Evolutionary conservation across 208 protist genomes (phyloP).

Genomic region (Trypanosoma cruzi): DNA sequence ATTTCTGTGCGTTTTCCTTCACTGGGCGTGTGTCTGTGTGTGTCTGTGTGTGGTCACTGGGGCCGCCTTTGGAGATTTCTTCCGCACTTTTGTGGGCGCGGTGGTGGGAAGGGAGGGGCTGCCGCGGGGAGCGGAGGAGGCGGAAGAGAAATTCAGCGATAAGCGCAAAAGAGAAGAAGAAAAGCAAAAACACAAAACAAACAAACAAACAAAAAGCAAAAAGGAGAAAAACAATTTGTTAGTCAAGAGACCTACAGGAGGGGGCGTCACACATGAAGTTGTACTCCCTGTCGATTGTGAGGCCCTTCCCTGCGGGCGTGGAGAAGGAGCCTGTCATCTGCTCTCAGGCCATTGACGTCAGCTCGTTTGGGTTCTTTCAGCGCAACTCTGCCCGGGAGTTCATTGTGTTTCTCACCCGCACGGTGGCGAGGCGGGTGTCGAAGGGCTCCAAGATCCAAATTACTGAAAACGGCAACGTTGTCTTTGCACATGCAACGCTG

Average conservation of each 20-base stretch:
- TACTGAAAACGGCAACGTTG: constrained; percentile 80
- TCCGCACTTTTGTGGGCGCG: not conserved
- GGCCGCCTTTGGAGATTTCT: not conserved
- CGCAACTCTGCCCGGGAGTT: constrained; percentile 81
- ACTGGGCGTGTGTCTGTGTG: not conserved
- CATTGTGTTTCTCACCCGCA: constrained; percentile 86
- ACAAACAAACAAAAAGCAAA: not conserved
- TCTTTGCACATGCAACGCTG: constrained; percentile 65
- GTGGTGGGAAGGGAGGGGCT: not conserved
- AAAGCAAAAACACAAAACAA: not conserved
- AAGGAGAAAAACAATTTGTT: constrained; percentile 1
- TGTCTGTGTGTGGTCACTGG: not conserved
- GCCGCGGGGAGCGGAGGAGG: too few relatives aligned
- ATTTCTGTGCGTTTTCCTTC: not conserved
- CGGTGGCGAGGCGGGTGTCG: constrained; percentile 74
- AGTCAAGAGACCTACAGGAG: not conserved
- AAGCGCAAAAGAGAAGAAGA: too few relatives aligned
- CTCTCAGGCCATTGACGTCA: constrained; percentile 83
- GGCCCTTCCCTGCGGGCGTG: constrained; percentile 45
- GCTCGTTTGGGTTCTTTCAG: constrained; percentile 90
- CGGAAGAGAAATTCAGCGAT: too few relatives aligned
- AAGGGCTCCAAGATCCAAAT: constrained; percentile 77
- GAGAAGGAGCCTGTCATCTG: constrained; percentile 79
- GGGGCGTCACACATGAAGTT: constrained; percentile 55
- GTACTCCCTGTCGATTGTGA: constrained; percentile 70